Base-by-base conservation (phyloP, 345 rosid species). In the Citrus trifoliata region DNA sequence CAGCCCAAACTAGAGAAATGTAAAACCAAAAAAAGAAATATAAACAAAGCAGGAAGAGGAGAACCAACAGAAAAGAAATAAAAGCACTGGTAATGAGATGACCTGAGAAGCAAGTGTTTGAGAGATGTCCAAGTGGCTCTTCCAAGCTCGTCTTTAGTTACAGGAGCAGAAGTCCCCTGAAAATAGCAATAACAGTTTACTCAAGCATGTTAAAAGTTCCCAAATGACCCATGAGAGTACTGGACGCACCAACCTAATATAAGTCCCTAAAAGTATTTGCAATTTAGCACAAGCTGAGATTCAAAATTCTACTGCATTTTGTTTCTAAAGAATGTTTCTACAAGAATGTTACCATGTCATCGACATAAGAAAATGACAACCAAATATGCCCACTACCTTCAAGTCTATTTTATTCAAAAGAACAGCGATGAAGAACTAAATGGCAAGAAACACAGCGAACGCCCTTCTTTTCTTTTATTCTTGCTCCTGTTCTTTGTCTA, bases 91-190 rank as follows among this genome's bases (percentile, higher is more conserved):
- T 33, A 77, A 61, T n/a, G 76, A 14, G 25, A 79, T 24, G 79
- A 95, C 97, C 98, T 96, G 99, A 27, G 97, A 98, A 71, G 89
- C 97, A 76, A 96, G 94, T 71, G 97, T 93, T 87, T 94, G 99
- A 53, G 93, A 87, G 93, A 94, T 48, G 97, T 94, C 99, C 99
- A 96, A 24, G 98, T 94, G 80, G 92, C 88, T 83, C 92, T 94
- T 65, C 98, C 99, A 58, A 96, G 98, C 61, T 94, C 99, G 78
- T 90, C 95, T 85, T 93, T 94, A 51, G 94, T 90, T 77, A 94
- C 93, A 70, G 98, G 97, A 24, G 89, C 98, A 73, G 89, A 32
- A 69, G 86, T 89, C 65, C 80, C 88, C 97, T 89, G 82, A 78
- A 68, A 51, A 74, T 64, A 19, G 32, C 25, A 63, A 74, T 14